Evolutionary conservation across 805 yeast genomes (phyloP), one percentile per base, ranked within the genome.

Genomic region (Candida golubevii): DNA sequence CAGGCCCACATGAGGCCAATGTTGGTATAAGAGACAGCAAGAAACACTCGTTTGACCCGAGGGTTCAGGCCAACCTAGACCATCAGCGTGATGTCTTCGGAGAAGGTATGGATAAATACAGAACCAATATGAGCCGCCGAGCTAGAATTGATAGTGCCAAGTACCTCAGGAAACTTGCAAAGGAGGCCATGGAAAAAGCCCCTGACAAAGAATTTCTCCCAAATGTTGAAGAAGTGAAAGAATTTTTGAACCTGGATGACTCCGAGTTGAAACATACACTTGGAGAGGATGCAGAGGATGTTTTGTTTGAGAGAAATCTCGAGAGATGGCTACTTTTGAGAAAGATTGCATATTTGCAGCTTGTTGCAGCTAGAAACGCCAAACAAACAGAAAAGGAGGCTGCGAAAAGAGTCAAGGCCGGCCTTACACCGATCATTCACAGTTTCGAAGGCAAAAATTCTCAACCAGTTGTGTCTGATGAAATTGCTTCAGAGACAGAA

Each of bases 21-120:
- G 66, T 70, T 33, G 98, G 98, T 41, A 77, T 91, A 15, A 70
- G 95, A 45, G 97, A 89, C 47, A 80, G 78, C 58, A 91, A 91
- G 67, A 79, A 81, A 44, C 79, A 81, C 42, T 87, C 96, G 8
- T 74, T 82, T 0, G 98, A 91, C 62, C 76, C 90, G 0, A 78
- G 98, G 59, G 82, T 90, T 31, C 82, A 82, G 38, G 80, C 81
- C 31, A 85, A 76, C 55, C 67, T 67, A n/a, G 63, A 60, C 10
- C 97, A 90, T 61, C 68, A 71, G 46, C 69, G 70, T 11, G 97
- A 90, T 60, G 90, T 90, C 9, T 77, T 69, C 8, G 97, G 97
- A 4, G 67, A 69, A 14, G 96, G 96, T 11, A 56, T 63, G 2
- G 97, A 90, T 60, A 74, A 80, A 46, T 75, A 74, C 69, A 78